Percentiles rank a stretch among this genome's conserved stretches.
These are phyloP conservation scores for Ogataea zsoltii DNA, from an alignment of 805 yeast genomes.

Conservation along the genomic window DNA sequence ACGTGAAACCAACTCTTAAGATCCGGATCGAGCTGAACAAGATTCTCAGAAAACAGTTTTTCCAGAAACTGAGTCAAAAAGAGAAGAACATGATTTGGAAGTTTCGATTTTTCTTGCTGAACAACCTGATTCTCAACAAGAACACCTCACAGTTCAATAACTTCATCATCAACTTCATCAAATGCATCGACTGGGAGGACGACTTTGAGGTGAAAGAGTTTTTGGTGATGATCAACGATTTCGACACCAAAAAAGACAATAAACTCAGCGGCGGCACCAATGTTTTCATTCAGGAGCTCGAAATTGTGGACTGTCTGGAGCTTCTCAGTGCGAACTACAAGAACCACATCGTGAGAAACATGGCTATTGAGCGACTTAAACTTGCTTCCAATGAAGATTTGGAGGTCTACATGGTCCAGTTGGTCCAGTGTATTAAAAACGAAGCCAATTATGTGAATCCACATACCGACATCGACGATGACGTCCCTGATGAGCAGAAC, in stretches of 20 bases:
- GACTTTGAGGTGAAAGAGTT: slow-evolving; percentile 79
- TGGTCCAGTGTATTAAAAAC: slow-evolving; percentile 88
- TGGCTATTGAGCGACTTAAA: slow-evolving; percentile 83
- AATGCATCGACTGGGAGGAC: slow-evolving; percentile 87
- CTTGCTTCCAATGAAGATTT: slow-evolving; percentile 80
- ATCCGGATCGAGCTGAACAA: slow-evolving; percentile 69
- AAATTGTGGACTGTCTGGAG: slow-evolving; percentile 55
- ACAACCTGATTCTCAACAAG: slow-evolving; percentile 42
- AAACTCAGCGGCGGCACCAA: slow-evolving; percentile 20
- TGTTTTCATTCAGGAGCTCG: slow-evolving; percentile 34
- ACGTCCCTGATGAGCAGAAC: slow-evolving; percentile 7
- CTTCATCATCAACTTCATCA: slow-evolving; percentile 62
- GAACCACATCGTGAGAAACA: slow-evolving; percentile 71
- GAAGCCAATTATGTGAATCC: slow-evolving; percentile 44
- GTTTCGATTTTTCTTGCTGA: slow-evolving; percentile 77
- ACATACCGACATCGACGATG: slow-evolving; percentile 25
- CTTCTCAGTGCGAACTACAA: slow-evolving; percentile 76
- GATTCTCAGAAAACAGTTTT: slow-evolving; percentile 79
- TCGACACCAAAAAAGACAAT: slow-evolving; percentile 19
- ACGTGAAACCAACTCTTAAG: slow-evolving; percentile 84
- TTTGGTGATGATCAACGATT: slow-evolving; percentile 40
- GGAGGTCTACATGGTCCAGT: slow-evolving; percentile 77
- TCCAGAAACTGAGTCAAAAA: slow-evolving; percentile 73
- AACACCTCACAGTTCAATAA: slow-evolving; percentile 38
- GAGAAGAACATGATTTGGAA: slow-evolving; percentile 91